phyloP scores from a whole-genome alignment of 768 basidiomycete species.

The Tylopilus felleus region DNA sequence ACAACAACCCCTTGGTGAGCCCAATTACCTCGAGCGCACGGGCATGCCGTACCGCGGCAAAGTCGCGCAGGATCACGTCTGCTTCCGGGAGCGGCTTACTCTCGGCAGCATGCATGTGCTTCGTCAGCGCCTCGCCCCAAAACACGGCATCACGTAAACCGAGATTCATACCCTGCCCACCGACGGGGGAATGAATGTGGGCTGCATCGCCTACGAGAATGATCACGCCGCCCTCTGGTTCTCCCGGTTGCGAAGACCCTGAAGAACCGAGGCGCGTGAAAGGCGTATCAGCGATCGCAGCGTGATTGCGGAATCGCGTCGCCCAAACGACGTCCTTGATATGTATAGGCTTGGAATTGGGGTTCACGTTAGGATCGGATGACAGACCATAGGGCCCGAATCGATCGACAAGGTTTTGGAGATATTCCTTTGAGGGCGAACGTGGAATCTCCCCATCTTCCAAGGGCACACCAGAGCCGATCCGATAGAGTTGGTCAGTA shows the following conservation, averaged over 20 bases:
- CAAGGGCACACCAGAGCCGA: slow-evolving; percentile 40
- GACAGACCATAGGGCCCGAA: slow-evolving; percentile 39
- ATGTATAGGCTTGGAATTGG: slow-evolving; percentile 26
- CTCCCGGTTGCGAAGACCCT: neutral
- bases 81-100: slow-evolving; percentile 11
- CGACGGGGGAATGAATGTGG: slow-evolving; percentile 51
- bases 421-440: slow-evolving; percentile 39
- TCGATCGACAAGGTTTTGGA: slow-evolving; percentile 42
- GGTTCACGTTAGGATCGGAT: slow-evolving; percentile 36
- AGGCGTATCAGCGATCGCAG: slow-evolving; percentile 42
- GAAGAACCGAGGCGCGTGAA: slow-evolving; percentile 31
- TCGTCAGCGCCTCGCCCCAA: slow-evolving; percentile 40
- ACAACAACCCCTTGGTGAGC: slow-evolving; percentile 37
- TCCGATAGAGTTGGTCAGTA: slow-evolving; percentile 33
- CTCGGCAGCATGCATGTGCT: slow-evolving; percentile 30
- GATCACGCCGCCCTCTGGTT: slow-evolving; percentile 17
- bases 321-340: slow-evolving; percentile 44
- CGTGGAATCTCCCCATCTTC: slow-evolving; percentile 36
- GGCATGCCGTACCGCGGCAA: slow-evolving; percentile 34
- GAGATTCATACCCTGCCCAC: slow-evolving; percentile 60
- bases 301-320: slow-evolving; percentile 46
- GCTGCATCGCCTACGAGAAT: slow-evolving; percentile 47
- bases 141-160: slow-evolving; percentile 51
- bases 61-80: slow-evolving; percentile 36
- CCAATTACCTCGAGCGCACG: slow-evolving; percentile 42